Evolutionary conservation across 306 rosid genomes (phyloP).

Genomic region (Lupinus albus): DNA sequence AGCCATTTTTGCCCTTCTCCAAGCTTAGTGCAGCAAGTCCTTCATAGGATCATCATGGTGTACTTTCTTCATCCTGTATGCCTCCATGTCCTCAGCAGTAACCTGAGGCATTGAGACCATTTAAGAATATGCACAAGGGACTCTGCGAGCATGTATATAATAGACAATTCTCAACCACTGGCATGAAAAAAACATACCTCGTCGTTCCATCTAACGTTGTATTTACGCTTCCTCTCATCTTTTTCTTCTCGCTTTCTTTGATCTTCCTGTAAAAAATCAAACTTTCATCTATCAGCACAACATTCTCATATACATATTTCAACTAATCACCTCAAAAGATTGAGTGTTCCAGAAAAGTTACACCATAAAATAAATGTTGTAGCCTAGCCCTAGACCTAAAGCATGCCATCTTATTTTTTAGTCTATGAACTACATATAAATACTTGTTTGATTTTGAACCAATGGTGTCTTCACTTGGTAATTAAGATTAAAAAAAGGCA

Average conservation of each 20-base stretch:
- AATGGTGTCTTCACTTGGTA: too few relatives aligned
- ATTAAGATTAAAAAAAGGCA: too few relatives aligned
- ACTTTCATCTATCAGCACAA: slow-evolving; percentile 10
- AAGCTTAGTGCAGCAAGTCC: slow-evolving; percentile 41
- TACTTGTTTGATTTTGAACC: too few relatives aligned
- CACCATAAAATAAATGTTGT: too few relatives aligned
- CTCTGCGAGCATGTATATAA: not conserved
- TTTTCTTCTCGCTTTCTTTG: slow-evolving; percentile 56
- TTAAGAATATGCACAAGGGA: slow-evolving; percentile 4
- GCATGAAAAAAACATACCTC: slow-evolving; percentile 45
- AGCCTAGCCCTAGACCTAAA: too few relatives aligned
- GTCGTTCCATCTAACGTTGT: slow-evolving; percentile 60
- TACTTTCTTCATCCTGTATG: slow-evolving; percentile 60
- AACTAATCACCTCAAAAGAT: too few relatives aligned
- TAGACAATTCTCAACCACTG: not conserved
- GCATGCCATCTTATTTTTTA: too few relatives aligned
- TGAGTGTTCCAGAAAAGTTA: not conserved
- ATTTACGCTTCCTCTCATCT: slow-evolving; percentile 64
- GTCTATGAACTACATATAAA: too few relatives aligned
- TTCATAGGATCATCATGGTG: slow-evolving; percentile 63
- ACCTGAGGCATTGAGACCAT: slow-evolving; percentile 37
- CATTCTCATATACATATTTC: not conserved
- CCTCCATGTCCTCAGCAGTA: slow-evolving; percentile 63
- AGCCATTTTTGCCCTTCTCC: not conserved
- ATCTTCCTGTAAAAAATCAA: slow-evolving; percentile 53